Evolutionary conservation across 768 basidiomycete genomes (phyloP), one percentile per base, ranked within the genome.

Genomic region (Melanogaster broomeanus): DNA sequence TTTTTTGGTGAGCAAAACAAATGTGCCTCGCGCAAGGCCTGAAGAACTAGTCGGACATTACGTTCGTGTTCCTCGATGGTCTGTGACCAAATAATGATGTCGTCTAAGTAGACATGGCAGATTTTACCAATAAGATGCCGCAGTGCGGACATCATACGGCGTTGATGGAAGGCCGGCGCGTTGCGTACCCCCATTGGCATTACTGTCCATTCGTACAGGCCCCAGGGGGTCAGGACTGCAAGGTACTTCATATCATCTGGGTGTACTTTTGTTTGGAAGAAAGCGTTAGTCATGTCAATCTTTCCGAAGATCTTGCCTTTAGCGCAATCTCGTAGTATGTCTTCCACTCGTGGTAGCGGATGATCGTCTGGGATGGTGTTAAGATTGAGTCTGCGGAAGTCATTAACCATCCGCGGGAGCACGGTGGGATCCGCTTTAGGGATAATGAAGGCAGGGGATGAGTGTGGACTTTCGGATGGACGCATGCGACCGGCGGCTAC

Each of bases 241-340:
- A 74, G 77, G 19, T 65, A 62, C 0, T 54, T 35, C 0, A 74
- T 55, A 19, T 71, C 53, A 3, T 71, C 66, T 0, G 56, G 61
- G n/a, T 70, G 61, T 0, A 73, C 53, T 0, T 61, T 45, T 0
- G 66, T 75, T 48, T 76, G 75, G 43, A 74, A 75, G 40, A 75
- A 77, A 0, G 69, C 61, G 30, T 74, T 67, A n/a, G 70, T 72
- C 68, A 75, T 74, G 41, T 78, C 70, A 1, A 78, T 62, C 16
- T 66, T 72, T 0, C 58, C 67, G 49, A 65, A 78, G 0, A 74
- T 56, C n/a, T 62, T 66, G 0, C 74, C 74, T 6, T 53, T 61
- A 0, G 55, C 57, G n/a, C 61, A 70, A 25, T 68, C 67, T 0
- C 31, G 30, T 0, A 68, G 19, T 1, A 68, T 65, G 1, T 61